phyloP scores from a whole-genome alignment of 1,284 basidiomycete species.

The Irpex sp. region DNA sequence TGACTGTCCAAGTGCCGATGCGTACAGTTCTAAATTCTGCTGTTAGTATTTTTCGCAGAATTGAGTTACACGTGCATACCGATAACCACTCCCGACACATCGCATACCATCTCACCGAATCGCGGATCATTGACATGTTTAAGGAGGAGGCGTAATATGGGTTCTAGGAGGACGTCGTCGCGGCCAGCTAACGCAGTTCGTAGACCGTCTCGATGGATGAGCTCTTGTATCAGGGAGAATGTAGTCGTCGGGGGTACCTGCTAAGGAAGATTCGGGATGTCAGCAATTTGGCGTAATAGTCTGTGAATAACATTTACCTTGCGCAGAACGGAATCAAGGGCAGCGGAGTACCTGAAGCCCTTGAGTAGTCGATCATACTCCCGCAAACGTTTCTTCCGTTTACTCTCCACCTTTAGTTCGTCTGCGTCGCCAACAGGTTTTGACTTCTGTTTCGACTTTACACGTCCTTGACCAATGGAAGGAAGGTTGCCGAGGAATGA shows the following conservation, averaged over 20 bases:
- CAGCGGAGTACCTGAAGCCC: constrained; percentile 92
- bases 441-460: constrained; percentile 49
- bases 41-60: not conserved
- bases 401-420: constrained; percentile 75
- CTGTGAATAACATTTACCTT: constrained; percentile 49
- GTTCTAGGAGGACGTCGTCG: constrained; percentile 93
- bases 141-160: constrained; percentile 81
- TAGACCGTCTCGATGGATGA: constrained; percentile 91
- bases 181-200: constrained; percentile 84
- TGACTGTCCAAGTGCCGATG: constrained; percentile 88
- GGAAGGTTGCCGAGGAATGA: constrained; percentile 65
- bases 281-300: not conserved
- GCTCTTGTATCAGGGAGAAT: constrained; percentile 91
- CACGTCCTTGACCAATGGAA: constrained; percentile 51
- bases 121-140: constrained; percentile 88
- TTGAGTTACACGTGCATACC: constrained; percentile 48
- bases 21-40: constrained; percentile 79
- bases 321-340: constrained; percentile 84
- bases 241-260: constrained; percentile 79
- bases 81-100: constrained; percentile 80
- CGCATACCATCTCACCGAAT: constrained; percentile 86
- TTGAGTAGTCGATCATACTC: constrained; percentile 92
- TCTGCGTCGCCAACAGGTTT: constrained; percentile 53
- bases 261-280: constrained; percentile 32
- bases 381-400: constrained; percentile 71